These are phyloP conservation scores for Cucumis sativus DNA, from an alignment of 306 rosid genomes.

Conservation along the genomic window DNA sequence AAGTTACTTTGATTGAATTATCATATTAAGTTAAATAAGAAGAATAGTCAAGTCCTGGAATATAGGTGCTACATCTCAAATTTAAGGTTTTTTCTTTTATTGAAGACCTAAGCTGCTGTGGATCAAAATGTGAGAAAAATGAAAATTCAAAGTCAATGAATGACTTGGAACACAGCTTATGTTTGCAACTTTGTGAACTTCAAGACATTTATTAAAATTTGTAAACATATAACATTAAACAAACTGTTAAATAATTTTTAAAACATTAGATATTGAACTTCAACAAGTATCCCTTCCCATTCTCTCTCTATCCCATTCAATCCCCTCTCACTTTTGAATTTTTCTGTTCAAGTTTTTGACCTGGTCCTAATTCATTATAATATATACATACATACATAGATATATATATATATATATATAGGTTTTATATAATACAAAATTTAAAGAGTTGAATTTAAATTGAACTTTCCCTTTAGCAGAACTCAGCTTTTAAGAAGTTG, in stretches of 20 bases:
- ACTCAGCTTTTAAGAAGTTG: neutral
- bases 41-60: neutral
- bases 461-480: neutral
- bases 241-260: neutral
- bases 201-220: neutral
- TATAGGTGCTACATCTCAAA: neutral
- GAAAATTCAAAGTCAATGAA: neutral
- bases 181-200: neutral
- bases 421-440: neutral
- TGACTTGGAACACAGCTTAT: neutral
- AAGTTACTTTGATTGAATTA: neutral
- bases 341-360: neutral
- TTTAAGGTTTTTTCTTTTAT: neutral
- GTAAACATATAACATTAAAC: neutral
- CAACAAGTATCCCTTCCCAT: neutral
- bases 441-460: no score
- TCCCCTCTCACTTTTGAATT: neutral
- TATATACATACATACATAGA: no score
- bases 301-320: neutral
- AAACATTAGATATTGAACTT: constrained; percentile 1
- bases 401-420: no score
- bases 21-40: neutral
- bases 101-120: neutral
- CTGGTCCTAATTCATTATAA: neutral
- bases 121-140: neutral